Evolutionary conservation across 257 asterid species (phyloP).

Genomic region (Forsythia viridissima): DNA sequence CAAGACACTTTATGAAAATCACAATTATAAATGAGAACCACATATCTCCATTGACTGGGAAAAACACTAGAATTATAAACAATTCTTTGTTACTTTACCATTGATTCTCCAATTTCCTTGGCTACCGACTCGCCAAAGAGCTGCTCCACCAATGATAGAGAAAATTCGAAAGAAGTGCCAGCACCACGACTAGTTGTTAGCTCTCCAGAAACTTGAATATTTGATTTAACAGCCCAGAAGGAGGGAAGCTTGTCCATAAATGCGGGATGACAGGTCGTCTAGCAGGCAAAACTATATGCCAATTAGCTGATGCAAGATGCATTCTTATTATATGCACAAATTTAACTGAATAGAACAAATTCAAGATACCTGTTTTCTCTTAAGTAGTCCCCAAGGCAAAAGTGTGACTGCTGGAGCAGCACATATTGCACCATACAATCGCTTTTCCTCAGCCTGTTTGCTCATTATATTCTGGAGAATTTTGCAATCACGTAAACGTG

Average conservation of each 20-base stretch:
- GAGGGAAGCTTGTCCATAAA: conserved; percentile 75
- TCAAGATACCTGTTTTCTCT: conserved; percentile 62
- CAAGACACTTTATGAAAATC: neutral
- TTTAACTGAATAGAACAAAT: neutral
- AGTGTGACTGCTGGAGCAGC: conserved; percentile 97
- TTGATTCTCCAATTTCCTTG: conserved; percentile 50
- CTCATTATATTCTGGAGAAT: conserved; percentile 68
- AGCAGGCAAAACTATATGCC: conserved; percentile 26
- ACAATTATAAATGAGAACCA: neutral
- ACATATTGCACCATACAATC: conserved; percentile 85
- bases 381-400: conserved; percentile 92
- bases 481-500: conserved; percentile 76
- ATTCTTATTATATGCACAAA: neutral
- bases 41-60: neutral
- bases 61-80: neutral
- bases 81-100: conserved; percentile 44
- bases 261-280: conserved; percentile 97
- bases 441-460: conserved; percentile 73
- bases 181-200: conserved; percentile 97
- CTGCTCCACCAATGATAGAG: conserved; percentile 76
- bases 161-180: conserved; percentile 78
- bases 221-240: conserved; percentile 82
- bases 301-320: conserved; percentile 26
- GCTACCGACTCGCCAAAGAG: conserved; percentile 77
- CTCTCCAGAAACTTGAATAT: conserved; percentile 79